A percentile compares a stretch with the other conserved stretches of the same genome.
Evolutionary conservation across 768 basidiomycete species (phyloP).

Genomic region (Phanerodontia chrysosporium): DNA sequence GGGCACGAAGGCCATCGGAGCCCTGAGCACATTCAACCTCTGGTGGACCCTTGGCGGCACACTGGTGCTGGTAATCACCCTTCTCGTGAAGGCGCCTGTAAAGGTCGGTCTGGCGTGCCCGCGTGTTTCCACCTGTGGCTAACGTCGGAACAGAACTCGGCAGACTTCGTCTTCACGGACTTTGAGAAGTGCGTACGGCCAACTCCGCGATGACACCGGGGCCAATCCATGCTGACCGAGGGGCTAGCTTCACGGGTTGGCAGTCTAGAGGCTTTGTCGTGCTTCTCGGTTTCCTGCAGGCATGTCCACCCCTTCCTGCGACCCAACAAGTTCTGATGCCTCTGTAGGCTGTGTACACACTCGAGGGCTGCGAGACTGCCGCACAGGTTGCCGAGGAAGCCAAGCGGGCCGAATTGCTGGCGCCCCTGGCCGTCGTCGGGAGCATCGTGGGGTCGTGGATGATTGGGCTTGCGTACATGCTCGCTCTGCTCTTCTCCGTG

Average conservation of each 20-base stretch:
- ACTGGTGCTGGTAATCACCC: slow-evolving; percentile 49
- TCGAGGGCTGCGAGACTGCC: slow-evolving; percentile 60
- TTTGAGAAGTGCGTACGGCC: slow-evolving; percentile 42
- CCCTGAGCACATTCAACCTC: slow-evolving; percentile 50
- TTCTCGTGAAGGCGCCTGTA: slow-evolving; percentile 52
- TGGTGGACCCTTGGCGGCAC: slow-evolving; percentile 64
- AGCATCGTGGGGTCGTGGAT: slow-evolving; percentile 55
- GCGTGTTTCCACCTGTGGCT: no score
- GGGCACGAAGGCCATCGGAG: slow-evolving; percentile 53
- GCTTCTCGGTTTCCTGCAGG: slow-evolving; percentile 53
- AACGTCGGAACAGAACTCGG: slow-evolving; percentile 42
- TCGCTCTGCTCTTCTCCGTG: slow-evolving; percentile 53
- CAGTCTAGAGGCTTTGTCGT: slow-evolving; percentile 49
- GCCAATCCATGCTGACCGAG: background rate
- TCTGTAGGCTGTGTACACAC: slow-evolving; percentile 50
- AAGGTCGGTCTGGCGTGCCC: slow-evolving; percentile 32
- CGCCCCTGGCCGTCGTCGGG: slow-evolving; percentile 52
- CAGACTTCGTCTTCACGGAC: slow-evolving; percentile 51
- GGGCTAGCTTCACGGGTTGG: slow-evolving; percentile 52
- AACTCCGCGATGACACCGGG: background rate
- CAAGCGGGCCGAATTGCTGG: slow-evolving; percentile 49
- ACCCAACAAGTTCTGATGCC: background rate
- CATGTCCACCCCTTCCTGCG: slow-evolving; percentile 10
- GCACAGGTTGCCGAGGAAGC: slow-evolving; percentile 64
- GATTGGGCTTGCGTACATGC: slow-evolving; percentile 53